These are phyloP conservation scores for Asclepias syriaca DNA, from an alignment of 257 asterid genomes.

Conservation along the genomic window DNA sequence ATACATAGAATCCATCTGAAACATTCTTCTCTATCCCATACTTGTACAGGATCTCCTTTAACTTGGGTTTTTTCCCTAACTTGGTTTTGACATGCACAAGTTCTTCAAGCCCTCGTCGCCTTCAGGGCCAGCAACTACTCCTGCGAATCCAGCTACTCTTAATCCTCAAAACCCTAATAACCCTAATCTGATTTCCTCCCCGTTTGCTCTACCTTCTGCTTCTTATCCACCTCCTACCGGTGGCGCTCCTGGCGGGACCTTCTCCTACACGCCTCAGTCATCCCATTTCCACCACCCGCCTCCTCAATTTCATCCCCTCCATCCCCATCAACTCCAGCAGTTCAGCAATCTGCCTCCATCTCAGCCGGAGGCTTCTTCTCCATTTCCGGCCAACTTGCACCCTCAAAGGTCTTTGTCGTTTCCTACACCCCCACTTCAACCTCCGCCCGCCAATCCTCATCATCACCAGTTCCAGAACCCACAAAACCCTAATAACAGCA, in stretches of 20 bases:
- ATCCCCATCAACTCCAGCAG: slow-evolving; percentile 31
- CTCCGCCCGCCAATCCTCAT: slow-evolving; percentile 39
- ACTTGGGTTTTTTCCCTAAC: too few species aligned
- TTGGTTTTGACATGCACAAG: slow-evolving; percentile 51
- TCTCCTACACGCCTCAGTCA: slow-evolving; percentile 47
- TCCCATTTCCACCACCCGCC: slow-evolving; percentile 40
- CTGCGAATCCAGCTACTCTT: slow-evolving; percentile 34
- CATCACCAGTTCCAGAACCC: slow-evolving; percentile 43
- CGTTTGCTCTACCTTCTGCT: slow-evolving; percentile 57
- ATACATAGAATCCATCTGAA: too few species aligned
- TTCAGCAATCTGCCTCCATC: slow-evolving; percentile 36
- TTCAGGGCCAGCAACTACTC: slow-evolving; percentile 20
- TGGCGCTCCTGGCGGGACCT: slow-evolving; percentile 37
- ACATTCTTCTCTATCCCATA: too few species aligned
- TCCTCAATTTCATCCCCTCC: slow-evolving; percentile 28
- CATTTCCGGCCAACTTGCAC: slow-evolving; percentile 37
- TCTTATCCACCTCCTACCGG: slow-evolving; percentile 74
- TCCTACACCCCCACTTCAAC: slow-evolving; percentile 78
- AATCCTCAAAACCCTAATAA: slow-evolving; percentile 46
- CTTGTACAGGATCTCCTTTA: too few species aligned
- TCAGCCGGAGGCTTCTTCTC: slow-evolving; percentile 29
- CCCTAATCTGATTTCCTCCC: slow-evolving; percentile 47
- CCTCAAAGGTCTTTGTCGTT: slow-evolving; percentile 80
- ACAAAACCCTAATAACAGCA: slow-evolving; percentile 35
- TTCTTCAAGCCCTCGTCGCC: slow-evolving; percentile 52